Evolutionary conservation across 2,329 filamentous ascomycete genomes (phyloP).

Genomic region (Botryosphaeria dothidea): DNA sequence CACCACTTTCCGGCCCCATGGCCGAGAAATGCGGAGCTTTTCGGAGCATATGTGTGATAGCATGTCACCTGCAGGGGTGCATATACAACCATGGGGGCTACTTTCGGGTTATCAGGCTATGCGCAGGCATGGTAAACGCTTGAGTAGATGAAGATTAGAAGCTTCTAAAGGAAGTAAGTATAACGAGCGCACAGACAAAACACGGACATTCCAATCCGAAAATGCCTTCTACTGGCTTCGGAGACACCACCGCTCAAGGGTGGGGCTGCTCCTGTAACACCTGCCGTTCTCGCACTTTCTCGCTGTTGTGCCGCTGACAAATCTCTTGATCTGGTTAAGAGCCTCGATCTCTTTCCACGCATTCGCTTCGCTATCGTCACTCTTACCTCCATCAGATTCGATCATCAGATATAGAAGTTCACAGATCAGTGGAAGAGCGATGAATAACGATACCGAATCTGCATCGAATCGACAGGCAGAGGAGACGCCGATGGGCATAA

Average conservation of each 20-base stretch:
- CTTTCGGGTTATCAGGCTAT: not conserved
- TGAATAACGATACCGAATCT: not conserved
- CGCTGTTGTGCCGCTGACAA: not conserved
- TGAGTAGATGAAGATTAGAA: not conserved
- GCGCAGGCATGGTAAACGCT: not conserved
- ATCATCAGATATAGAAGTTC: not conserved
- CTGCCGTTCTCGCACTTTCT: not conserved
- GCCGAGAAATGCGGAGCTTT: not conserved
- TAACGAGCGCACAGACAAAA: not conserved
- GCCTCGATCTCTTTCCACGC: not conserved
- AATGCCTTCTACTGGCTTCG: not conserved
- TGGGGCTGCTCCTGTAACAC: not conserved
- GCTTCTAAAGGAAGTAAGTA: not conserved
- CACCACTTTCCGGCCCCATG: not conserved
- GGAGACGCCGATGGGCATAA: conserved; percentile 17
- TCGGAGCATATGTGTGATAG: not conserved
- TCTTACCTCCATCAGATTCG: not conserved
- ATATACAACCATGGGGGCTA: not conserved
- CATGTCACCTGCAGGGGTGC: not conserved
- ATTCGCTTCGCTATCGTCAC: not conserved
- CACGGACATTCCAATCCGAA: not conserved
- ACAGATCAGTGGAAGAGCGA: not conserved
- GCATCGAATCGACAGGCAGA: not conserved
- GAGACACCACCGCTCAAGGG: not conserved
- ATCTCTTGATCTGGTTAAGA: not conserved